These are phyloP conservation scores for Trifolium subterraneum DNA, from an alignment of 306 rosid species.

Conservation along the genomic window DNA sequence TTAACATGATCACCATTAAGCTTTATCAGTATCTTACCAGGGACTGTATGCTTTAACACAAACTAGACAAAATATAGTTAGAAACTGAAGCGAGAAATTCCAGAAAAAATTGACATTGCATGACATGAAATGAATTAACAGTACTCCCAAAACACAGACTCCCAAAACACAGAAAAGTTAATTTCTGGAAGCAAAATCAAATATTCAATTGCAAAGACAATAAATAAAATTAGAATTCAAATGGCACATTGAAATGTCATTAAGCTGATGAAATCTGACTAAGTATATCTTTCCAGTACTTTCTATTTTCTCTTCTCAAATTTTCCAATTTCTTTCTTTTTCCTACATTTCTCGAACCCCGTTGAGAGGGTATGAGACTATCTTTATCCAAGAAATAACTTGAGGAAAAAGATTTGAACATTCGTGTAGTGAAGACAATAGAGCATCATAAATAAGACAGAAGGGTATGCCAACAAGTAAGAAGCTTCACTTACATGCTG, in stretches of 20 bases:
- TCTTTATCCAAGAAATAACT: not conserved
- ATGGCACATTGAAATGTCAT: not conserved
- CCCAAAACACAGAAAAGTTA: not conserved
- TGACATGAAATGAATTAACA: not conserved
- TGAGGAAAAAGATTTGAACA: not conserved
- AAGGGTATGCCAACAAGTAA: constrained; percentile 15
- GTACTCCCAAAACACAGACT: not conserved
- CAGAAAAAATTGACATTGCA: not conserved
- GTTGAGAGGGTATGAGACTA: not conserved
- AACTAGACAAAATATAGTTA: constrained; percentile 11
- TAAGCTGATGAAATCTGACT: constrained; percentile 25
- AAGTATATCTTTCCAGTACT: not conserved
- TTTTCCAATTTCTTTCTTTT: not conserved
- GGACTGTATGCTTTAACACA: constrained; percentile 29
- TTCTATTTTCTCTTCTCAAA: constrained; percentile 2
- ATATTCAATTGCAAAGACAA: not conserved
- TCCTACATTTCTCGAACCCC: not conserved
- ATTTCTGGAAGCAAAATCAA: constrained; percentile 8
- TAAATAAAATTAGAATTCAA: not conserved
- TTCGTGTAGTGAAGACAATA: constrained; percentile 18
- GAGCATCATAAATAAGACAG: constrained; percentile 1
- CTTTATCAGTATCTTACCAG: constrained; percentile 2
- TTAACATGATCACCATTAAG: constrained; percentile 7
- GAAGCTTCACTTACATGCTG: constrained; percentile 64
- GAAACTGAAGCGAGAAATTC: constrained; percentile 11